Evolutionary conservation across 768 basidiomycete genomes (phyloP).

Genomic region (Naematelia aurantialba): DNA sequence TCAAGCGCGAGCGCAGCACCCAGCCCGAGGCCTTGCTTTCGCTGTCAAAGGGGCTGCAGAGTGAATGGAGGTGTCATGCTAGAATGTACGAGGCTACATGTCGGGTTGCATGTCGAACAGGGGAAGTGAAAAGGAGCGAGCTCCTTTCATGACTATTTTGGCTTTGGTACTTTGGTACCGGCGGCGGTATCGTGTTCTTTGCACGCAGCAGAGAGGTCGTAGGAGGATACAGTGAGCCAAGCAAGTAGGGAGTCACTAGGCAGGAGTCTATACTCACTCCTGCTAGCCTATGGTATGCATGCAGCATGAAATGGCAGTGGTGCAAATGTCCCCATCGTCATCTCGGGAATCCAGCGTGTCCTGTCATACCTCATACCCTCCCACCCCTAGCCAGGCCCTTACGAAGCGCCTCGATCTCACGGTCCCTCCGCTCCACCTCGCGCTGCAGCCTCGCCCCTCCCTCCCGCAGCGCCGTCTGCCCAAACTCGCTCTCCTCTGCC

Average conservation of each 20-base stretch:
- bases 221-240: too few relatives aligned
- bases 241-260: too few relatives aligned
- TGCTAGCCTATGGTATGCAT: too few relatives aligned
- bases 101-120: not conserved
- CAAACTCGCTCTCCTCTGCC: constrained; percentile 6
- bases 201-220: too few relatives aligned
- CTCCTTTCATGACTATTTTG: not conserved
- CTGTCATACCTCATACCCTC: not conserved
- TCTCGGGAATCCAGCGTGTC: too few relatives aligned
- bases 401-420: constrained; percentile 1
- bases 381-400: not conserved
- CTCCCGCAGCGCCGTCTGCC: constrained; percentile 4
- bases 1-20: too few relatives aligned
- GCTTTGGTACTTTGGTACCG: not conserved
- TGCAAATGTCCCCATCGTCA: too few relatives aligned
- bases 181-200: not conserved
- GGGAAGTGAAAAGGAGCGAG: not conserved
- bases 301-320: too few relatives aligned
- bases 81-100: not conserved
- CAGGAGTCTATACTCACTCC: too few relatives aligned
- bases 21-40: too few relatives aligned
- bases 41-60: not conserved
- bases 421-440: constrained; percentile 4
- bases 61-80: not conserved
- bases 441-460: constrained; percentile 6